Base-by-base conservation (phyloP, 768 basidiomycete genomes). In the Paxillus ammoniavirescens region DNA sequence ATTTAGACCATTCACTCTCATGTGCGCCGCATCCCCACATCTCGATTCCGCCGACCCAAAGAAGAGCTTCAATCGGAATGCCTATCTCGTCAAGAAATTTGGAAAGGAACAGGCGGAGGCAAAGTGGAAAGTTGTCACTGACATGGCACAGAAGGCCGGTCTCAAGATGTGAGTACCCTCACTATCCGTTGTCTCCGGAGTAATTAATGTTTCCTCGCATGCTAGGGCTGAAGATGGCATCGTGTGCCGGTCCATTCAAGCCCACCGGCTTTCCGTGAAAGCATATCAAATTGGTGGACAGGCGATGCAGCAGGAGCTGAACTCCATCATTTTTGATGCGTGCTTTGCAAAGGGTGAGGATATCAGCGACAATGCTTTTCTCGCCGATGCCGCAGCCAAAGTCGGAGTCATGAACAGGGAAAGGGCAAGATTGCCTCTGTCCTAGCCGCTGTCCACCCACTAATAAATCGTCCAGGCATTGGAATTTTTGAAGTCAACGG, bases 181-280 rank as follows among this genome's bases (percentile, higher is more conserved):
- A 14, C 12, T 5, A 5, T 35, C 12, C 35, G 12, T 35, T 35
- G 9, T 13, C 13, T 35, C 5, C 13, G 13, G 35, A 35, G 31
- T 9, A 33, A 55, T 40, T 23, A 30, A 40, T 36, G 18, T 23
- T 55, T 23, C 17, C 33, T 44, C 45, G 2, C 42, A 21, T 28
- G 2, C 15, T 30, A 79, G 77, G 50, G 57, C 61, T 7, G 72
- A 71, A 49, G 75, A 74, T 30, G 75, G 76, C 2, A 55, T 62
- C 18, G 56, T 81, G 14, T 68, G 71, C 30, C 73, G 71, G 41
- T 76, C 80, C 26, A 73, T 58, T 17, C 63, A 71, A 14, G 73
- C 73, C 2, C 80, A 82, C 55, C 68, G 81, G 28, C 69, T 82
- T 21, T 58, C 80, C 8, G 70, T 69, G 35, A 73, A 75, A 46